A percentile compares a stretch with the other conserved stretches of the same genome.
These are phyloP conservation scores for Leishmania braziliensis DNA, from an alignment of 208 protist genomes.

Conservation along the genomic window DNA sequence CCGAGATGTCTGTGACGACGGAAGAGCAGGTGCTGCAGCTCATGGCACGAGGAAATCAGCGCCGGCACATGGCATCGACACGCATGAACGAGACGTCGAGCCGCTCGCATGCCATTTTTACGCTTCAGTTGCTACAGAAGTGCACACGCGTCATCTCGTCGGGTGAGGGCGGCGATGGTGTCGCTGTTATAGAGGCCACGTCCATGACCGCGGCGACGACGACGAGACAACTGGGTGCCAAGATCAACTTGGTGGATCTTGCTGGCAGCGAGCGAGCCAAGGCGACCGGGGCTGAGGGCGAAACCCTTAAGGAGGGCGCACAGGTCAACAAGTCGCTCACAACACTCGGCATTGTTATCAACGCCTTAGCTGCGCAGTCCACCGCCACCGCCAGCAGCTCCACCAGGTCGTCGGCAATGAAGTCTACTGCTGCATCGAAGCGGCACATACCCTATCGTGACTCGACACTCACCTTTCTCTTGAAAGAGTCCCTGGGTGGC, in stretches of 20 bases:
- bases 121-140: conserved; percentile 78
- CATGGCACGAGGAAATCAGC: conserved; percentile 71
- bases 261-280: conserved; percentile 91
- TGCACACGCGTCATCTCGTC: conserved; percentile 16
- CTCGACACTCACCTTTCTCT: conserved; percentile 84
- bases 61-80: conserved; percentile 86
- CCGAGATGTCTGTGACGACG: conserved; percentile 62
- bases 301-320: conserved; percentile 75
- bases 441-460: conserved; percentile 86
- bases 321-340: conserved; percentile 93
- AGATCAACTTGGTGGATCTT: conserved; percentile 94
- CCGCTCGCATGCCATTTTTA: conserved; percentile 97
- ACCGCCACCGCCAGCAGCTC: conserved; percentile 18
- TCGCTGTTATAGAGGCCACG: neutral
- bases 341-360: conserved; percentile 92
- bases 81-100: conserved; percentile 96
- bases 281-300: conserved; percentile 80
- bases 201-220: conserved; percentile 22
- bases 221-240: conserved; percentile 60
- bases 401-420: too few relatives aligned
- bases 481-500: conserved; percentile 91
- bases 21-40: conserved; percentile 63
- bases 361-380: conserved; percentile 69
- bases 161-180: neutral
- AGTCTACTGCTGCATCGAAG: neutral